Evolutionary conservation across 352 stramenopile species (phyloP).

Genomic region (Globisporangium cylindrosporum): DNA sequence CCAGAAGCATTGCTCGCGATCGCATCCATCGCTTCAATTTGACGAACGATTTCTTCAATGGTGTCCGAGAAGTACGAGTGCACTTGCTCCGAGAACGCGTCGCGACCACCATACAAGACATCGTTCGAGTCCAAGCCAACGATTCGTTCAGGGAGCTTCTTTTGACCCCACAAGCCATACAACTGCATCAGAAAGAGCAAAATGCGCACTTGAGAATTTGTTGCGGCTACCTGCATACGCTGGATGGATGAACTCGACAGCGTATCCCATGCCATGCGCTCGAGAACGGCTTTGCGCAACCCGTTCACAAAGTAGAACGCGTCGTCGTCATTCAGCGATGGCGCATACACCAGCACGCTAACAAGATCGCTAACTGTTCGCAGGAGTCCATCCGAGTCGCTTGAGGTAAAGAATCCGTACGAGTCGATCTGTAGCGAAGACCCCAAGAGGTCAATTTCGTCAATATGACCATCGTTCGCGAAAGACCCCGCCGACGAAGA

Average conservation of each 20-base stretch:
- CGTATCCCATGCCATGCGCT: constrained; percentile 38
- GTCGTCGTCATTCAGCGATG: constrained; percentile 72
- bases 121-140: constrained; percentile 81
- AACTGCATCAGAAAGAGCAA: constrained; percentile 47
- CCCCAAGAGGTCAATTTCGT: constrained; percentile 7
- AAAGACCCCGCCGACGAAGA: background rate
- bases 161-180: constrained; percentile 62
- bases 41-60: constrained; percentile 46
- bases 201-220: constrained; percentile 32
- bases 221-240: constrained; percentile 12
- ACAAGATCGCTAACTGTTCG: constrained; percentile 47
- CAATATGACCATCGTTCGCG: background rate
- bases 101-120: constrained; percentile 71
- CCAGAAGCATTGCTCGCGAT: background rate
- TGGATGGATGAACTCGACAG: constrained; percentile 1
- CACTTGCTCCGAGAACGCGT: constrained; percentile 49
- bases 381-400: constrained; percentile 19
- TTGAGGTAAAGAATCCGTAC: background rate
- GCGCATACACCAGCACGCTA: constrained; percentile 67
- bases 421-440: constrained; percentile 1
- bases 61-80: constrained; percentile 40
- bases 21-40: constrained; percentile 39
- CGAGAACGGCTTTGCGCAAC: constrained; percentile 62
- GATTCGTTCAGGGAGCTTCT: constrained; percentile 31
- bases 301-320: constrained; percentile 88